Percentiles rank a stretch among this genome's conserved stretches.
Conservation (phyloP, 306 rosid genomes). For the Rosa multiflora region DNA sequence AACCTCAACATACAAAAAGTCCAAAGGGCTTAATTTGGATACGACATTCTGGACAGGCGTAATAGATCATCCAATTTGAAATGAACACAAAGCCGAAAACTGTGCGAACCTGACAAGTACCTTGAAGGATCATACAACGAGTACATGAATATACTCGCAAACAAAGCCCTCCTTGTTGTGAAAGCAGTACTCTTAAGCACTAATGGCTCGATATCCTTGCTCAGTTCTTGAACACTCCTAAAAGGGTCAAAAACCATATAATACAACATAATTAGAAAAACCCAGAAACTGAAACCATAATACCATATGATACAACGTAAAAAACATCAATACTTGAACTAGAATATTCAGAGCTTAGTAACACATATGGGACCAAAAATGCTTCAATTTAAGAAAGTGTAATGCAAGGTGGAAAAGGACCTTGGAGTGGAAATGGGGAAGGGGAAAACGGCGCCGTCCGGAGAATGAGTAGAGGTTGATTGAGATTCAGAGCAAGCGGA, state of each 20-base stretch:
- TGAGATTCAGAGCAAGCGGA: conserved; percentile 60
- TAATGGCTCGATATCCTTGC: conserved; percentile 43
- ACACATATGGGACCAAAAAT: neutral
- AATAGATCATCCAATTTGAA: neutral
- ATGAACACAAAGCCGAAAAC: conserved; percentile 44
- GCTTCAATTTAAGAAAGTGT: neutral
- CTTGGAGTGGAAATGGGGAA: conserved; percentile 50
- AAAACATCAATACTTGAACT: neutral
- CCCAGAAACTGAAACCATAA: conserved; percentile 7
- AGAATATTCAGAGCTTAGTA: neutral
- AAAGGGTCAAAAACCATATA: conserved; percentile 18
- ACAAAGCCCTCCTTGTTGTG: conserved; percentile 59
- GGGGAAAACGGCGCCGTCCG: conserved; percentile 35
- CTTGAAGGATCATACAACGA: conserved; percentile 74
- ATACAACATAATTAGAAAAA: conserved; percentile 1
- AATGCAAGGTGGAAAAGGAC: conserved; percentile 28
- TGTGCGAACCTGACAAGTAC: conserved; percentile 87
- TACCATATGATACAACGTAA: neutral
- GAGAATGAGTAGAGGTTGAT: conserved; percentile 15
- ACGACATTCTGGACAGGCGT: neutral
- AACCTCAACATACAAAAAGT: neutral
- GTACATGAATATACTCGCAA: conserved; percentile 64
- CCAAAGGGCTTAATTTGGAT: neutral
- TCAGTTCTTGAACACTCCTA: conserved; percentile 43
- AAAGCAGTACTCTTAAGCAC: conserved; percentile 31